Conservation (phyloP, 2,329 filamentous ascomycete genomes). For the Xylogone sp. region DNA sequence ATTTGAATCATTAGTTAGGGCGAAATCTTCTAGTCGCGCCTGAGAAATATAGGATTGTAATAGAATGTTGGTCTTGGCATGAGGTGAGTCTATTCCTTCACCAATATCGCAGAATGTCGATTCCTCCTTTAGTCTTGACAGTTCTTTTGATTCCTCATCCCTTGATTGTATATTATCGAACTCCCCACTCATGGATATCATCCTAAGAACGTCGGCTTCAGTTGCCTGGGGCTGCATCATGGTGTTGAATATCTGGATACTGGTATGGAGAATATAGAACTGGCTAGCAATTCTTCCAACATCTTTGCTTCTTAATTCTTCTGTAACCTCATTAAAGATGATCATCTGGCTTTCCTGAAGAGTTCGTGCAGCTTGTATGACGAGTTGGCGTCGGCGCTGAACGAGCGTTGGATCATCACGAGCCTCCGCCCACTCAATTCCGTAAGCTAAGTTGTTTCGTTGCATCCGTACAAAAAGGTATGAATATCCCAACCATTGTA, state of each 20-base stretch:
- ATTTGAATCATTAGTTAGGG: constrained; percentile 83
- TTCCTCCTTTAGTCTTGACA: constrained; percentile 69
- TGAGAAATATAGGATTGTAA: constrained; percentile 92
- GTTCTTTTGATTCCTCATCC: constrained; percentile 84
- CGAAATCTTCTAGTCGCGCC: constrained; percentile 87
- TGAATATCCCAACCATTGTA: constrained; percentile 97
- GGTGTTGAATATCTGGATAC: constrained; percentile 92
- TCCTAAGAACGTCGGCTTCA: constrained; percentile 88
- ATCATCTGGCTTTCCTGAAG: constrained; percentile 97
- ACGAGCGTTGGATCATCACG: constrained; percentile 85
- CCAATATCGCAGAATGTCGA: constrained; percentile 72
- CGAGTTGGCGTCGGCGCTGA: constrained; percentile 76
- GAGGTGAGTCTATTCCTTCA: constrained; percentile 65
- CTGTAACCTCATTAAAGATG: constrained; percentile 92
- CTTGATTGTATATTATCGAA: constrained; percentile 96
- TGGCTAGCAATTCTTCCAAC: constrained; percentile 96
- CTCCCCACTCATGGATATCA: constrained; percentile 97
- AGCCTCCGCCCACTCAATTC: constrained; percentile 91
- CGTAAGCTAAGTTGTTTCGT: constrained; percentile 84
- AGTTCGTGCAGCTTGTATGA: constrained; percentile 82
- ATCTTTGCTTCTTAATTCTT: constrained; percentile 90
- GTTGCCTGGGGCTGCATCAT: constrained; percentile 85
- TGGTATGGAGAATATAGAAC: constrained; percentile 91
- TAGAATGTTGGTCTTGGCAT: constrained; percentile 93
- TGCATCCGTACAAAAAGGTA: constrained; percentile 98